phyloP scores from a whole-genome alignment of 2,329 filamentous ascomycete genomes.

The Dendryphion nanum region DNA sequence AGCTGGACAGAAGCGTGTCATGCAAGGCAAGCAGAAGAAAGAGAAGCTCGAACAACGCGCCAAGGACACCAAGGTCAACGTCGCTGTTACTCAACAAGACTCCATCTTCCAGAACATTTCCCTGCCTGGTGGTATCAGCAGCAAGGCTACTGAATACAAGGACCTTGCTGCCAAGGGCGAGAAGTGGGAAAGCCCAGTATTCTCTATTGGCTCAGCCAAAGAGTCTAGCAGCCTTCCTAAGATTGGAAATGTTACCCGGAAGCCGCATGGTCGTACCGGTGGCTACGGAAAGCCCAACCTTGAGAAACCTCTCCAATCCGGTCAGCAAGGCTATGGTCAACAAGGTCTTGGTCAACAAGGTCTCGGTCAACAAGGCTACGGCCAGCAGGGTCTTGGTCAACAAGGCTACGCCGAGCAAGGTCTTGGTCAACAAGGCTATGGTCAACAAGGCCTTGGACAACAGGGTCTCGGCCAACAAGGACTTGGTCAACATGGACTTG shows the following conservation, averaged over 20 bases:
- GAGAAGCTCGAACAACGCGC: conserved; percentile 49
- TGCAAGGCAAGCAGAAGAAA: conserved; percentile 76
- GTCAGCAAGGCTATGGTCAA: conserved; percentile 11
- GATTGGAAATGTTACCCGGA: conserved; percentile 54
- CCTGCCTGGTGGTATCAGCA: conserved; percentile 83
- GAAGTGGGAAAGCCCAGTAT: conserved; percentile 92
- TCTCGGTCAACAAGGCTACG: conserved; percentile 1
- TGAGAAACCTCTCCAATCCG: conserved; percentile 11
- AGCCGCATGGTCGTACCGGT: conserved; percentile 52
- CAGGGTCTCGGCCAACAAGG: not conserved
- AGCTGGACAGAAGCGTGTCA: conserved; percentile 70
- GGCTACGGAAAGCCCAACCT: conserved; percentile 26
- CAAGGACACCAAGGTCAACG: conserved; percentile 72
- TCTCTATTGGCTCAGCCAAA: conserved; percentile 76
- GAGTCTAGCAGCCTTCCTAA: conserved; percentile 71
- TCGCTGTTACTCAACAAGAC: conserved; percentile 83
- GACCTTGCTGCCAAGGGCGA: conserved; percentile 85
- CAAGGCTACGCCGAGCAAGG: conserved; percentile 1
- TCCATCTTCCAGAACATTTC: conserved; percentile 88
- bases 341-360: conserved; percentile 15
- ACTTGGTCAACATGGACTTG: conserved; percentile 6
- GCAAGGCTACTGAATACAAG: conserved; percentile 92
- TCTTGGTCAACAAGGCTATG: not conserved
- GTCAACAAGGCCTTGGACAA: conserved; percentile 1
- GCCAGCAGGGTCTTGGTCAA: not conserved